Percentiles rank a stretch among this genome's conserved stretches.
Conservation (phyloP, 345 rosid genomes). For the Citrus hindsii region DNA sequence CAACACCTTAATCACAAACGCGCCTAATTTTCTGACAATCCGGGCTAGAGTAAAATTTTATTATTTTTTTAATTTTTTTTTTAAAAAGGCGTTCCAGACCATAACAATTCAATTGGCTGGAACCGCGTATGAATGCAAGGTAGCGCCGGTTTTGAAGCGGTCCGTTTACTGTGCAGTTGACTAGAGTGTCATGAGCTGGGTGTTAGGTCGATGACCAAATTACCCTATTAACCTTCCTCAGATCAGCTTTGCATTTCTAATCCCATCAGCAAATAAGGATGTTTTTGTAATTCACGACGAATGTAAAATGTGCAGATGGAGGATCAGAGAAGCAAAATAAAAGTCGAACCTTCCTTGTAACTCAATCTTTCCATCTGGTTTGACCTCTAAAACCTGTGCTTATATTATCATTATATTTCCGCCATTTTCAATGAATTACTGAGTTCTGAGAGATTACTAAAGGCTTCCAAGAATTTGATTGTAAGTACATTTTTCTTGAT, state of each 20-base stretch:
- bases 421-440: not conserved
- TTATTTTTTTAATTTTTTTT: too few relatives aligned
- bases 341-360: too few relatives aligned
- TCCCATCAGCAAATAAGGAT: not conserved
- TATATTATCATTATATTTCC: not conserved
- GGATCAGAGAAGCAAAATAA: not conserved
- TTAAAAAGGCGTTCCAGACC: not conserved
- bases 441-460: not conserved
- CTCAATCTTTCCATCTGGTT: not conserved
- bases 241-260: too few relatives aligned
- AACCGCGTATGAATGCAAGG: not conserved
- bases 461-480: not conserved
- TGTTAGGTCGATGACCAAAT: not conserved
- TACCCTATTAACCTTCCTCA: not conserved
- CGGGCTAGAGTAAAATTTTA: too few relatives aligned
- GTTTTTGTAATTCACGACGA: not conserved
- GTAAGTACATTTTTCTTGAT: not conserved
- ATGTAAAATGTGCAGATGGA: not conserved
- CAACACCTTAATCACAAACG: fast-evolving
- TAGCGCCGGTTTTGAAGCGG: not conserved
- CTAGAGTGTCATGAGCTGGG: not conserved
- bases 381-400: not conserved
- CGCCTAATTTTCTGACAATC: fast-evolving
- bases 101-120: not conserved
- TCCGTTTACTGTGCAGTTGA: not conserved